Base-by-base conservation (phyloP, 495 filamentous ascomycete genomes). In the Penicillium canariense region DNA sequence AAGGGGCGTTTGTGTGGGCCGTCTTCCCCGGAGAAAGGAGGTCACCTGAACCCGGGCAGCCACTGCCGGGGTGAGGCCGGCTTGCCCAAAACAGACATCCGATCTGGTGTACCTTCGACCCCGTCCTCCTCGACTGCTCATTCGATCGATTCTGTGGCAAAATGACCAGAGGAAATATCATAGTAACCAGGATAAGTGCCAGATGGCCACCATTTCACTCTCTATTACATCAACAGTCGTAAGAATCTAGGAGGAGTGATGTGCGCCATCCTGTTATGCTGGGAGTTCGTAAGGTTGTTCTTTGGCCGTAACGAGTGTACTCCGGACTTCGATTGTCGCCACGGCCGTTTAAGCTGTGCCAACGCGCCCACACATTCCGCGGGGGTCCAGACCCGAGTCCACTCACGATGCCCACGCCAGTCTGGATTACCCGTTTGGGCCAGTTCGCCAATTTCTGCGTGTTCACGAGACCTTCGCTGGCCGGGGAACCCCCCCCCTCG, bases 1-100 rank as follows among this genome's bases (percentile, higher is more conserved):
- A n/a, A n/a, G n/a, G n/a, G n/a, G n/a, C n/a, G n/a, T n/a, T n/a
- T n/a, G n/a, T n/a, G n/a, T n/a, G n/a, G 35, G 17, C 15, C 20
- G 1, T 28, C 35, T 44, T 38, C 38, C 47, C 54, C 54, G 36
- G 52, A 25, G 6, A 23, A 18, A 11, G 4, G 12, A 11, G 48
- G 48, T 58, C 55, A 53, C 36, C 14, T 53, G 55, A 56, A 34
- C 38, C 35, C 27, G n/a, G 35, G 17, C 15, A 26, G 1, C 30
- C 35, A 35, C 30, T 30, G 38, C 54, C 54, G 36, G 52, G 23
- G 6, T 22, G 12, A 11, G 4, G 54, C 57, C 61, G 61, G 61
- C 54, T 64, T 64, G 5, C 61, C 61, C 51, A 54, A 64, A 50
- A 8, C n/a, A 49, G 61, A 22, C 47, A 64, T 58, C 61, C 61